These are phyloP conservation scores for Intubia oerlemansii DNA, from an alignment of 2,329 filamentous ascomycete species.

Conservation along the genomic window DNA sequence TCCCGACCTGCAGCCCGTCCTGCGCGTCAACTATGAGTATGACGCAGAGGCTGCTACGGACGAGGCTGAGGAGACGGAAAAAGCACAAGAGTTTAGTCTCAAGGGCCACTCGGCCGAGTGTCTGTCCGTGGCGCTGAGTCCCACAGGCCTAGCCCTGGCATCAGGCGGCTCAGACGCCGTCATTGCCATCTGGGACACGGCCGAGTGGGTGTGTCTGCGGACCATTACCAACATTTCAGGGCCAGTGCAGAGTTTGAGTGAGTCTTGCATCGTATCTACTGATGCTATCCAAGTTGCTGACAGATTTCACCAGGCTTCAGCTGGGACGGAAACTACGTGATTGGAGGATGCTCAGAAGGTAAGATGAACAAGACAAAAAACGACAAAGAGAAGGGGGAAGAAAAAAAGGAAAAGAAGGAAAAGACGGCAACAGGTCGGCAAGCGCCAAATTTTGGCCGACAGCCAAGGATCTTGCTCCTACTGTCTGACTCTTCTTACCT, in stretches of 20 bases:
- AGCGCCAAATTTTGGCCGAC: too few relatives aligned
- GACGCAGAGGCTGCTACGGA: too few relatives aligned
- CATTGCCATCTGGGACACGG: slow-evolving; percentile 58
- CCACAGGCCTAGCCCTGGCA: slow-evolving; percentile 48
- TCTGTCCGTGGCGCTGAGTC: slow-evolving; percentile 46
- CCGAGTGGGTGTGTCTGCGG: slow-evolving; percentile 53
- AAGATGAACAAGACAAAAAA: too few relatives aligned
- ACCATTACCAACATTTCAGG: slow-evolving; percentile 49
- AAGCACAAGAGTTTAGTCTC: slow-evolving; percentile 32
- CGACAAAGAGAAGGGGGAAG: too few relatives aligned
- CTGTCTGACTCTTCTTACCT: too few relatives aligned
- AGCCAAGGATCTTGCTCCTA: too few relatives aligned
- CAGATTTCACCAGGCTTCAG: slow-evolving; percentile 41
- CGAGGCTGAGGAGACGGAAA: too few relatives aligned
- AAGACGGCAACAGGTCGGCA: too few relatives aligned
- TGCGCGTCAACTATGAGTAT: slow-evolving; percentile 24
- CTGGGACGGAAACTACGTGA: slow-evolving; percentile 56
- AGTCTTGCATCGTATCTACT: slow-evolving; percentile 9
- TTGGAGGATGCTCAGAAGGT: slow-evolving; percentile 55
- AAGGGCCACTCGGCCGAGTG: slow-evolving; percentile 56
- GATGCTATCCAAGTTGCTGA: not conserved
- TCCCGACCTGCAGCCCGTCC: slow-evolving; percentile 35
- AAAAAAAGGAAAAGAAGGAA: too few relatives aligned
- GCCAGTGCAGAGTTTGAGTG: slow-evolving; percentile 47
- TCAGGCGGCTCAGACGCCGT: slow-evolving; percentile 57